These are phyloP conservation scores for Lachnellula suecica DNA, from an alignment of 2,329 filamentous ascomycete genomes.

Conservation along the genomic window DNA sequence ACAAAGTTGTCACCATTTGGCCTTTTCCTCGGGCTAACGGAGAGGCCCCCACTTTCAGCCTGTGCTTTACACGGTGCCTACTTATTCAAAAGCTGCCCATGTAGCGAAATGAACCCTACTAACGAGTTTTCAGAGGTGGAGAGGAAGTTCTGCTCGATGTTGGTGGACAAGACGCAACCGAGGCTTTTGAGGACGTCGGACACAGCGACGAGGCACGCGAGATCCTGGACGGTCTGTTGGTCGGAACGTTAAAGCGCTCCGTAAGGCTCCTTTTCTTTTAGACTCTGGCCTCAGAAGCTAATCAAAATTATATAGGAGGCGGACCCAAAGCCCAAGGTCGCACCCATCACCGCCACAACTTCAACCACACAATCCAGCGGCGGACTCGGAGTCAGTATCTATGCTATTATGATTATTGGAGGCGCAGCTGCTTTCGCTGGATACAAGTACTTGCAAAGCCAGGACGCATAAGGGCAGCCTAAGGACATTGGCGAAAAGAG, in stretches of 20 bases:
- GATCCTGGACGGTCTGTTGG: conserved; percentile 75
- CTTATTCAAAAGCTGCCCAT: not conserved
- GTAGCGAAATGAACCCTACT: conserved; percentile 2
- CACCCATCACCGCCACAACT: conserved; percentile 47
- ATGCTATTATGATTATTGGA: conserved; percentile 77
- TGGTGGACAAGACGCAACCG: conserved; percentile 91
- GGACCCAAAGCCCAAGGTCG: conserved; percentile 71
- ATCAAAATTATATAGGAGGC: conserved; percentile 55
- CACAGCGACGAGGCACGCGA: conserved; percentile 98
- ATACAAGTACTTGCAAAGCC: conserved; percentile 77
- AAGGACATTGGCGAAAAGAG: too few species aligned
- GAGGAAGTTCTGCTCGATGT: conserved; percentile 98
- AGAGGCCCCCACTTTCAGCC: conserved; percentile 11
- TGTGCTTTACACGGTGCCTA: conserved; percentile 2
- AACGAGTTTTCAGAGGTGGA: conserved; percentile 68
- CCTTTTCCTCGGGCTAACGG: not conserved
- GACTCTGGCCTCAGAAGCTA: conserved; percentile 6
- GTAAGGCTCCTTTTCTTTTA: conserved; percentile 50
- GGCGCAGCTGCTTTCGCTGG: conserved; percentile 74
- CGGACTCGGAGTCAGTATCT: conserved; percentile 72
- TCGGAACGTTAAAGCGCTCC: conserved; percentile 78
- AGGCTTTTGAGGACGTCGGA: conserved; percentile 98
- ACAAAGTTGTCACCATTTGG: not conserved
- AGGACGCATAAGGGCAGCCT: conserved; percentile 27
- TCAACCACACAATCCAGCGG: conserved; percentile 45